Evolutionary conservation across 441 rosid genomes (phyloP), one percentile per base, ranked within the genome.

Genomic region (Pelargonium citronellum): DNA sequence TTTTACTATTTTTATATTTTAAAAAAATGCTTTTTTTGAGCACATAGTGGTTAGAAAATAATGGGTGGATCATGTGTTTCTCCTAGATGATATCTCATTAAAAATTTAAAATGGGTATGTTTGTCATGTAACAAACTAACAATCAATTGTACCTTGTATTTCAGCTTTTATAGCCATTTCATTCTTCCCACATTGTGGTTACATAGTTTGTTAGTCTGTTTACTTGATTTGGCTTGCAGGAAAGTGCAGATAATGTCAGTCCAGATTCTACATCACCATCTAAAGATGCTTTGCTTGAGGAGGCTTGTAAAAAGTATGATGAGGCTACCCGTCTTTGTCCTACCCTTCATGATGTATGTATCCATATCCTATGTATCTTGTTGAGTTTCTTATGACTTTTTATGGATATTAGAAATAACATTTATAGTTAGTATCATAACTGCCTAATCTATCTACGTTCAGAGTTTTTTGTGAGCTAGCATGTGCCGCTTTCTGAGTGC

Each of bases 261-360:
- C 76, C 88, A 68, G 96, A 95, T 77, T 95, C 97, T 72, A 87
- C 91, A 68, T 86, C 97, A 70, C 97, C 97, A 74, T 91, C 99
- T 30, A 95, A 90, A 82, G 99, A 95, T 83, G 89, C 89, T 75
- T 83, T 92, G 87, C 97, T 90, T 13, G 99, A 92, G 85, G 98
- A 92, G 79, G 98, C 99, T 80, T 90, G 97, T 77, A 90, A 89
- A 78, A 95, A 91, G 80, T 95, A 95, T 64, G 96, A 89, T 64
- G 95, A 95, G 82, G 98, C 98, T 69, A 95, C 96, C 57, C 81
- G 67, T 44, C 91, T 95, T 77, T 89, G 92, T 83, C 98, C 99
- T 4, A 81, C 97, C 0, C 97, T 92, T 75, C 94, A 89, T 80
- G 99, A 95, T 90, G 98, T 90, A 92, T 69, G 96, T 78, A 43